Percentiles rank a stretch among this genome's conserved stretches.
Evolutionary conservation across 306 rosid species (phyloP).

Genomic region (Gleditsia sinensis): DNA sequence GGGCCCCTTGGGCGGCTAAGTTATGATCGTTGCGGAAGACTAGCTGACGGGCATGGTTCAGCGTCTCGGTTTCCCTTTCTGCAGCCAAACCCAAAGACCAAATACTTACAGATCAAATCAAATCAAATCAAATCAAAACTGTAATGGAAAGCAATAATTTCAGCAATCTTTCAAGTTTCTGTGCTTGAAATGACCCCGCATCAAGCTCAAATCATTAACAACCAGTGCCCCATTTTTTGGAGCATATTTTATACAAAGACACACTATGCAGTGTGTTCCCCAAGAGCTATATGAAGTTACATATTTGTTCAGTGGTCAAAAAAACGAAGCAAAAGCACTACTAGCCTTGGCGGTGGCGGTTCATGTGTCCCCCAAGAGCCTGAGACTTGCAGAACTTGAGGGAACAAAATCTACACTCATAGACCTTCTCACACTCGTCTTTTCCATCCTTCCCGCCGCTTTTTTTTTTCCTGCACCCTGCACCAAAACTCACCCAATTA

Average conservation of each 20-base stretch:
- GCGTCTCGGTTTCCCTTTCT: conserved; percentile 99
- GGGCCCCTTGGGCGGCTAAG: conserved; percentile 13
- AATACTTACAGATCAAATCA: conserved; percentile 9
- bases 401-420: conserved; percentile 99
- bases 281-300: too few relatives aligned
- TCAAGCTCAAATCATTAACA: background rate
- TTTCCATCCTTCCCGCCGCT: conserved; percentile 86
- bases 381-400: conserved; percentile 99
- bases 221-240: too few relatives aligned
- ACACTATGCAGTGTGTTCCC: too few relatives aligned
- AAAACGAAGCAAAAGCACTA: background rate
- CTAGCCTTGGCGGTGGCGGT: conserved; percentile 99
- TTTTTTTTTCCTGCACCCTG: conserved; percentile 86
- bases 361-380: conserved; percentile 99
- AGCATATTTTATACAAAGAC: too few relatives aligned
- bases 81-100: conserved; percentile 34
- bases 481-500: conserved; percentile 16
- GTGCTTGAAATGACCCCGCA: background rate
- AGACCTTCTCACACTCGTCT: conserved; percentile 46
- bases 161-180: background rate
- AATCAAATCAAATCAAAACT: background rate
- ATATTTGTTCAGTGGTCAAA: too few relatives aligned
- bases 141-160: background rate
- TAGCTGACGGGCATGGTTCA: conserved; percentile 95
- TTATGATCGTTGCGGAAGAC: conserved; percentile 81